Percentiles rank a stretch among this genome's conserved stretches.
phyloP scores from a whole-genome alignment of 2,329 filamentous ascomycete genomes.

The Fonsecaea pedrosoi region DNA sequence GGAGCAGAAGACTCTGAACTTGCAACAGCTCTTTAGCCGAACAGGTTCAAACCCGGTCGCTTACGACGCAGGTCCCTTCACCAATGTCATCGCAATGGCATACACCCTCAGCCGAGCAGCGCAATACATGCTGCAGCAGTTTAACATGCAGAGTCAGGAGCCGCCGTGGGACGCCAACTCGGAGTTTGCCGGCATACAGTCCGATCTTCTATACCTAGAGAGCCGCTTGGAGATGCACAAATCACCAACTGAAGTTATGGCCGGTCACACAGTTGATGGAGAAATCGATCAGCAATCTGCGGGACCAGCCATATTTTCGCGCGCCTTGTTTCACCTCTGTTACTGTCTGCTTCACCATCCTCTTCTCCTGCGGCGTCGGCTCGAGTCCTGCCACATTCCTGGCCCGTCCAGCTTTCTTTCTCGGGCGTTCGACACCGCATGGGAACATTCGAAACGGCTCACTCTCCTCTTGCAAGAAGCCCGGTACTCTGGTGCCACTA shows the following conservation, averaged over 20 bases:
- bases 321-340: slow-evolving; percentile 45
- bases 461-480: slow-evolving; percentile 42
- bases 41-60: not conserved
- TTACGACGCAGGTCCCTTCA: slow-evolving; percentile 7
- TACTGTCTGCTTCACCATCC: slow-evolving; percentile 48
- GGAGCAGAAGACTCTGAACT: not conserved
- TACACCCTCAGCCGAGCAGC: slow-evolving; percentile 19
- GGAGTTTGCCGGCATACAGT: slow-evolving; percentile 24
- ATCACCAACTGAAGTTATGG: not conserved
- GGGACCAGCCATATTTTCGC: slow-evolving; percentile 44
- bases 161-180: slow-evolving; percentile 12
- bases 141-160: not conserved
- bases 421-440: slow-evolving; percentile 40
- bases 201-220: slow-evolving; percentile 24
- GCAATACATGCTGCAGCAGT: slow-evolving; percentile 28
- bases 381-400: slow-evolving; percentile 40
- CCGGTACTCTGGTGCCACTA: slow-evolving; percentile 33
- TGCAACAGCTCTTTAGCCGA: slow-evolving; percentile 6
- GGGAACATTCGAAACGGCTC: slow-evolving; percentile 43
- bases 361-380: slow-evolving; percentile 43
- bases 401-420: slow-evolving; percentile 43
- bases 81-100: slow-evolving; percentile 14
- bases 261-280: slow-evolving; percentile 9
- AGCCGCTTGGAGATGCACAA: slow-evolving; percentile 16
- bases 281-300: slow-evolving; percentile 37